phyloP scores from a whole-genome alignment of 75 land plant species.

The Pinus albicaulis region DNA sequence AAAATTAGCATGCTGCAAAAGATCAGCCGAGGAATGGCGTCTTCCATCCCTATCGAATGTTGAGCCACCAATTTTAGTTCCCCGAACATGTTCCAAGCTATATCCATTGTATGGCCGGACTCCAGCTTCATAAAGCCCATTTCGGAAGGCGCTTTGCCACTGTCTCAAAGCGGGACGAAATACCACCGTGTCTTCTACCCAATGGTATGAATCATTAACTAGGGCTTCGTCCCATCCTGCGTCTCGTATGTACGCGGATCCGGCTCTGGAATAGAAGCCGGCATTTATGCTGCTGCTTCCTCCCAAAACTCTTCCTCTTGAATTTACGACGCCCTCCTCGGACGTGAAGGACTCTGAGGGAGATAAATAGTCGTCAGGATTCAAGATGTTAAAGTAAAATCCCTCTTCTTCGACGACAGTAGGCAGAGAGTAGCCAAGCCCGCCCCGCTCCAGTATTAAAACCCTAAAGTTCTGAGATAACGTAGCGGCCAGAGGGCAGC shows the following conservation, averaged over 20 bases:
- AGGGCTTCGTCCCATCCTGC: slow-evolving; percentile 56
- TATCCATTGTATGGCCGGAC: slow-evolving; percentile 70
- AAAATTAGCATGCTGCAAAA: slow-evolving; percentile 42
- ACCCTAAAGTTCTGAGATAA: slow-evolving; percentile 48
- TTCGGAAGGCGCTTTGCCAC: slow-evolving; percentile 65
- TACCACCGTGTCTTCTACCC: slow-evolving; percentile 75
- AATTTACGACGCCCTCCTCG: slow-evolving; percentile 77
- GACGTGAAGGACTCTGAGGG: slow-evolving; percentile 75
- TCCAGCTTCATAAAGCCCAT: slow-evolving; percentile 69
- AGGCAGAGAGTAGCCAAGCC: slow-evolving; percentile 31
- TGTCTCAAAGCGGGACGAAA: slow-evolving; percentile 39
- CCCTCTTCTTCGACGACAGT: slow-evolving; percentile 48
- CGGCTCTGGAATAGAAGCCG: slow-evolving; percentile 83
- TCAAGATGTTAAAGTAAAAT: slow-evolving; percentile 39
- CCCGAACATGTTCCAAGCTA: slow-evolving; percentile 59
- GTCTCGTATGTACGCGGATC: slow-evolving; percentile 27
- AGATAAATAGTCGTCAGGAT: slow-evolving; percentile 26
- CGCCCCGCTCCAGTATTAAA: slow-evolving; percentile 78
- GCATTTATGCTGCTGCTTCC: slow-evolving; percentile 84
- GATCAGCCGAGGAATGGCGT: slow-evolving; percentile 80
- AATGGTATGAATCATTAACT: slow-evolving; percentile 73
- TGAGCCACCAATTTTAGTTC: slow-evolving; percentile 88
- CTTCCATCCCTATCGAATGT: slow-evolving; percentile 65
- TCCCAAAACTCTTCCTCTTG: slow-evolving; percentile 85
- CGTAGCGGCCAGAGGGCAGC: slow-evolving; percentile 27